These are phyloP conservation scores for Gossypium thurberi DNA, from an alignment of 345 rosid genomes.

Conservation along the genomic window DNA sequence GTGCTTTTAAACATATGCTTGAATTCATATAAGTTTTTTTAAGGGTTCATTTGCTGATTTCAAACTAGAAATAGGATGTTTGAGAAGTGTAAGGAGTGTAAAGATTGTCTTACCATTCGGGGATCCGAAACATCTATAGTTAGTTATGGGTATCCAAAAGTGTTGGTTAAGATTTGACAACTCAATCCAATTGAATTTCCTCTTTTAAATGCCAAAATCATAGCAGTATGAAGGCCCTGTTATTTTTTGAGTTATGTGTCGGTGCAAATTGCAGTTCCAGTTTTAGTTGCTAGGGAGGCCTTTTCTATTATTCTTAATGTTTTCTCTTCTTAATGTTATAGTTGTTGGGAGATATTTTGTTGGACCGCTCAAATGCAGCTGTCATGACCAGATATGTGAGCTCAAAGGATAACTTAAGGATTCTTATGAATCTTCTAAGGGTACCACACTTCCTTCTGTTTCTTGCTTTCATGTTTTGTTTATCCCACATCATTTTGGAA, in stretches of 20 bases:
- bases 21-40: background rate
- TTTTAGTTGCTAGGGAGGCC: background rate
- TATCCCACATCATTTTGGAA: background rate
- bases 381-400: slow-evolving; percentile 83
- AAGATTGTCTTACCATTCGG: background rate
- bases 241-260: background rate
- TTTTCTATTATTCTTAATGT: background rate
- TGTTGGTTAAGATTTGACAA: background rate
- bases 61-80: background rate
- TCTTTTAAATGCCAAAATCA: background rate
- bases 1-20: background rate
- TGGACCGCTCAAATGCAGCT: slow-evolving; percentile 81
- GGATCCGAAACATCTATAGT: background rate
- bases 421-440: slow-evolving; percentile 91
- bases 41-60: background rate
- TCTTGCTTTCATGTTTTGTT: background rate
- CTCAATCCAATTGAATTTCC: background rate
- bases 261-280: background rate
- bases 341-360: slow-evolving; percentile 80
- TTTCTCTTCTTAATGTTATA: slow-evolving; percentile 20
- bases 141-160: background rate
- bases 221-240: background rate
- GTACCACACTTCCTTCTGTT: slow-evolving; percentile 31
- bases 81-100: background rate
- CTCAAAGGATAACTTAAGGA: slow-evolving; percentile 83